Percentiles rank a stretch among this genome's conserved stretches.
Evolutionary conservation across 1,284 basidiomycete genomes (phyloP).

Genomic region (Hemileia vastatrix): DNA sequence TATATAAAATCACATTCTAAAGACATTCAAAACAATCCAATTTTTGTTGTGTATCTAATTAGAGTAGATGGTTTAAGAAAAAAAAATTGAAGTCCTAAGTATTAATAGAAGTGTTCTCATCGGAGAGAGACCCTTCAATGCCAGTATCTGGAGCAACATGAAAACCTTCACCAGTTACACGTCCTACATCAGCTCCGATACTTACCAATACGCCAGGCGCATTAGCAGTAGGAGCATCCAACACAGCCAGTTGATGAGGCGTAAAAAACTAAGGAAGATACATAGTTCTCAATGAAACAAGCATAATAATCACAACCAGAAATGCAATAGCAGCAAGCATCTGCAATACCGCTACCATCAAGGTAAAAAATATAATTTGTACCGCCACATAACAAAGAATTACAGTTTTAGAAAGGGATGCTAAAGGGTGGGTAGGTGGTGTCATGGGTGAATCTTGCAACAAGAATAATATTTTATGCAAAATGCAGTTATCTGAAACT

Average conservation of each 20-base stretch:
- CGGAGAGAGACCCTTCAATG: constrained; percentile 5
- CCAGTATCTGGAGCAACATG: constrained; percentile 10
- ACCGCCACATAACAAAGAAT: constrained; percentile 68
- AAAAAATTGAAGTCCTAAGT: no score
- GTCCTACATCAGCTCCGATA: constrained; percentile 10
- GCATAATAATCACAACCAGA: constrained; percentile 73
- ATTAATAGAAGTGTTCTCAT: no score
- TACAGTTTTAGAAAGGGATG: constrained; percentile 61
- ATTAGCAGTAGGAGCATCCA: constrained; percentile 75
- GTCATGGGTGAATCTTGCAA: constrained; percentile 62
- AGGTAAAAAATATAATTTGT: constrained; percentile 75
- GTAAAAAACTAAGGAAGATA: constrained; percentile 71
- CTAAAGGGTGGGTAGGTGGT: constrained; percentile 59
- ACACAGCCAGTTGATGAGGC: constrained; percentile 63
- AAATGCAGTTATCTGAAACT: constrained; percentile 72
- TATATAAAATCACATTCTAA: no score
- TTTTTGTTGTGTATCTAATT: no score
- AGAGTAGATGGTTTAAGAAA: no score
- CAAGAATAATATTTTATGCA: constrained; percentile 70
- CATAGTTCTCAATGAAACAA: constrained; percentile 70
- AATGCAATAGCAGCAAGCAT: constrained; percentile 74
- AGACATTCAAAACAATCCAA: no score
- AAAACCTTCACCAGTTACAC: constrained; percentile 12
- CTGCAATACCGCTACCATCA: constrained; percentile 83
- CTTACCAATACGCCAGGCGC: constrained; percentile 27